A percentile compares a stretch with the other conserved stretches of the same genome.
phyloP scores from a whole-genome alignment of 331 rosid species.

The Rhamnella rubrinervis region DNA sequence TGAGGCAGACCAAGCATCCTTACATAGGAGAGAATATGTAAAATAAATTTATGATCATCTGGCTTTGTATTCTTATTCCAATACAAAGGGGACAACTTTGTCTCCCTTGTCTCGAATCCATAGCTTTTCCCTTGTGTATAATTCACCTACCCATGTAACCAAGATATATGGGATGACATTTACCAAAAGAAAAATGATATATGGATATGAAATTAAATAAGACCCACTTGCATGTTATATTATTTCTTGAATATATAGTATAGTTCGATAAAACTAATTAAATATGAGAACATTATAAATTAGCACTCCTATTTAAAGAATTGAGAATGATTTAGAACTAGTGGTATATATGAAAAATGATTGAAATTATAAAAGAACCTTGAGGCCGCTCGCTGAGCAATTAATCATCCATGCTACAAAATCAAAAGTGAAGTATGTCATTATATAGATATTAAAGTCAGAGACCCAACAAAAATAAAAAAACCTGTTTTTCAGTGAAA shows the following conservation, averaged over 20 bases:
- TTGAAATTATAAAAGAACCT: too few relatives aligned
- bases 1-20: conserved; percentile 62
- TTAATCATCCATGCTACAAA: conserved; percentile 12
- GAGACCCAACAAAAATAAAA: neutral
- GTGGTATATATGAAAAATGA: too few relatives aligned
- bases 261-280: too few relatives aligned
- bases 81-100: conserved; percentile 69
- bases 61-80: conserved; percentile 54
- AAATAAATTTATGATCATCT: conserved; percentile 26
- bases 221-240: too few relatives aligned
- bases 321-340: too few relatives aligned
- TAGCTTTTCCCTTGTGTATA: conserved; percentile 9
- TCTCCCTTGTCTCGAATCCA: conserved; percentile 59
- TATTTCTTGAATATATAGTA: too few relatives aligned
- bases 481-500: conserved; percentile 33
- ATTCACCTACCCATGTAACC: neutral
- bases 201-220: too few relatives aligned
- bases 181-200: too few relatives aligned
- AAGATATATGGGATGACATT: too few relatives aligned
- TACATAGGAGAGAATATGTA: conserved; percentile 36
- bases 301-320: too few relatives aligned
- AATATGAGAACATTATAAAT: too few relatives aligned
- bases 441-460: conserved; percentile 31
- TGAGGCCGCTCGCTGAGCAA: neutral
- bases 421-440: neutral